A percentile compares a stretch with the other conserved stretches of the same genome.
Conservation (phyloP, 108 stramenopile genomes). For the Ochromonas danica region DNA sequence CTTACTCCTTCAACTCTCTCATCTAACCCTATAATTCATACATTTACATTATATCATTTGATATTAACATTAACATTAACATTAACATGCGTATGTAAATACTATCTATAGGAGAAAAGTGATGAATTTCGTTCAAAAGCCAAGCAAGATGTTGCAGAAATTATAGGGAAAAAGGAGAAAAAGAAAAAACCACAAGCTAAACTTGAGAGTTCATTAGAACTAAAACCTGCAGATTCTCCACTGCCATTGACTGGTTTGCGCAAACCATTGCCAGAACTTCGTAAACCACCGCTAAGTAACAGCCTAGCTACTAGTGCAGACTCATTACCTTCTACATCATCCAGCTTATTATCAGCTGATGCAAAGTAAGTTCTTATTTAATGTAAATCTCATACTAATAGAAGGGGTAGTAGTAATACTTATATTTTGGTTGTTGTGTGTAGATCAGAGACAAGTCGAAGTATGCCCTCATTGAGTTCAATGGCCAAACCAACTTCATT, state of each 20-base stretch:
- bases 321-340: too few species aligned
- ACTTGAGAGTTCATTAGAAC: background rate
- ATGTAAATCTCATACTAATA: too few species aligned
- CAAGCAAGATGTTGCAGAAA: slow-evolving; percentile 19
- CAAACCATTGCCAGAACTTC: background rate
- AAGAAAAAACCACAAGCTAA: background rate
- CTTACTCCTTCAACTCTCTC: too few species aligned
- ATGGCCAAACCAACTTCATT: too few species aligned
- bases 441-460: too few species aligned
- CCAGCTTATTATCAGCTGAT: too few species aligned
- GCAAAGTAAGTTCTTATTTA: too few species aligned
- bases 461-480: too few species aligned
- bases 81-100: background rate
- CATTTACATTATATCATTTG: background rate
- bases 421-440: too few species aligned
- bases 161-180: slow-evolving; percentile 13
- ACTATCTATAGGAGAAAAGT: slow-evolving; percentile 3
- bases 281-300: too few species aligned
- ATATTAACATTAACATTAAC: background rate
- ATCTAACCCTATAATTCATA: background rate
- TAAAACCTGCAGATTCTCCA: background rate
- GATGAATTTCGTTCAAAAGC: slow-evolving; percentile 17
- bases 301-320: too few species aligned
- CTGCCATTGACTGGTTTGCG: background rate
- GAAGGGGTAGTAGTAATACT: too few species aligned